Conservation (phyloP, 2,329 filamentous ascomycete species). For the Xylariaceae sp. region DNA sequence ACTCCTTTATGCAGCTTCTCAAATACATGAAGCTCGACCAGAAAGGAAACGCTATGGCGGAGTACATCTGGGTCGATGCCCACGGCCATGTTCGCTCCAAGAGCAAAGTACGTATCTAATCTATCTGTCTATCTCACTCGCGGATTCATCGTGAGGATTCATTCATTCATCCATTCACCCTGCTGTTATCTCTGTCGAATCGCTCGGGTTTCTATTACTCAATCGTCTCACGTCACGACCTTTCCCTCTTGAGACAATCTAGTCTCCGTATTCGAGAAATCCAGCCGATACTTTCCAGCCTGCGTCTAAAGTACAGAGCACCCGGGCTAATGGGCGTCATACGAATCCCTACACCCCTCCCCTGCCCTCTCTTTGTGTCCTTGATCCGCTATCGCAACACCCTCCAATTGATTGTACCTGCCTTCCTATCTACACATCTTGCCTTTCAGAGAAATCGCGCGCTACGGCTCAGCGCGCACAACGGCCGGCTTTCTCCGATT, state of each 20-base stretch:
- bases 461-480: not conserved
- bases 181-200: slow-evolving; percentile 27
- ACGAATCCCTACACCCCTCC: not conserved
- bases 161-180: not conserved
- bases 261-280: slow-evolving; percentile 3
- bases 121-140: slow-evolving; percentile 6
- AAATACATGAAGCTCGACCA: slow-evolving; percentile 92
- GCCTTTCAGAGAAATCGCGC: not conserved
- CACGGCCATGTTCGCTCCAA: slow-evolving; percentile 83
- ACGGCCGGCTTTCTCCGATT: not conserved
- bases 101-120: slow-evolving; percentile 70
- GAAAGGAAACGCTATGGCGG: slow-evolving; percentile 81
- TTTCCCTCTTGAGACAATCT: slow-evolving; percentile 3
- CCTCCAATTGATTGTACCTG: too few species aligned
- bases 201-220: slow-evolving; percentile 26
- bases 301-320: not conserved
- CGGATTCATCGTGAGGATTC: too few species aligned
- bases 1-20: slow-evolving; percentile 57
- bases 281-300: slow-evolving; percentile 8
- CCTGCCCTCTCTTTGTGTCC: not conserved
- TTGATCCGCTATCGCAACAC: not conserved
- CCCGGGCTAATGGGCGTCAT: slow-evolving; percentile 1
- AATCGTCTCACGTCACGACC: slow-evolving; percentile 24
- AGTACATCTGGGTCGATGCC: slow-evolving; percentile 95
- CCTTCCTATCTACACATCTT: not conserved